phyloP scores from a whole-genome alignment of 2,329 filamentous ascomycete species.

The Parafenestella ontariensis region DNA sequence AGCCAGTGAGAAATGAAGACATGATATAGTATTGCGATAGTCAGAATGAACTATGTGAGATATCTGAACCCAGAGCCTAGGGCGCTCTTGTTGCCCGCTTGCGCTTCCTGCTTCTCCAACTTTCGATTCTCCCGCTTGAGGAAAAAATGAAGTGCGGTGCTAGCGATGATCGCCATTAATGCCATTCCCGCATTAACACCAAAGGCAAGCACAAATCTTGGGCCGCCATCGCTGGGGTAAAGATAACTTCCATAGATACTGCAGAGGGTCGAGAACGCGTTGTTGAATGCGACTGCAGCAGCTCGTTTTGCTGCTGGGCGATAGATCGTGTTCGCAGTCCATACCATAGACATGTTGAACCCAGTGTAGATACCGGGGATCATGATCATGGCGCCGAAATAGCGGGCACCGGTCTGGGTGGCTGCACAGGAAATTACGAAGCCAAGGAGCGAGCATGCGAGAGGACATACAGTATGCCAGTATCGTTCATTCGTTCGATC shows the following conservation, averaged over 20 bases:
- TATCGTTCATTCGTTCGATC: conserved; percentile 52
- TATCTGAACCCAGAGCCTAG: not conserved
- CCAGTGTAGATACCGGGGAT: conserved; percentile 5
- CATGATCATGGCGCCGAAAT: conserved; percentile 9
- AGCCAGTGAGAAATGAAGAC: too few relatives aligned
- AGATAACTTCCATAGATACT: conserved; percentile 9
- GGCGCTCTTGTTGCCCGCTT: not conserved
- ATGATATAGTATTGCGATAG: not conserved
- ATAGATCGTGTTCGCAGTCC: conserved; percentile 36
- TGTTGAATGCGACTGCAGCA: conserved; percentile 63
- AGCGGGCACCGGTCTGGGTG: conserved; percentile 54
- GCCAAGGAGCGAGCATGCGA: conserved; percentile 58
- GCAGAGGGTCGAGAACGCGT: conserved; percentile 31
- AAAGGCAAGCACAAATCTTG: conserved; percentile 5
- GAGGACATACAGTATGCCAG: conserved; percentile 49
- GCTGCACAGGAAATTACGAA: conserved; percentile 62
- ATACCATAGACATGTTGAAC: conserved; percentile 10
- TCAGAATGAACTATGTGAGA: not conserved
- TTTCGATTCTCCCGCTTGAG: conserved; percentile 6
- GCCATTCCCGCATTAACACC: conserved; percentile 5
- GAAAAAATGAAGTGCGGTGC: conserved; percentile 2
- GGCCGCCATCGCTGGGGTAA: conserved; percentile 1
- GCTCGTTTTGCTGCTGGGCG: conserved; percentile 64
- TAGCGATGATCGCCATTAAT: conserved; percentile 3
- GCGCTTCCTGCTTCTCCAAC: not conserved